These are phyloP conservation scores for Alternaria viburni DNA, from an alignment of 2,329 filamentous ascomycete genomes.

Conservation along the genomic window DNA sequence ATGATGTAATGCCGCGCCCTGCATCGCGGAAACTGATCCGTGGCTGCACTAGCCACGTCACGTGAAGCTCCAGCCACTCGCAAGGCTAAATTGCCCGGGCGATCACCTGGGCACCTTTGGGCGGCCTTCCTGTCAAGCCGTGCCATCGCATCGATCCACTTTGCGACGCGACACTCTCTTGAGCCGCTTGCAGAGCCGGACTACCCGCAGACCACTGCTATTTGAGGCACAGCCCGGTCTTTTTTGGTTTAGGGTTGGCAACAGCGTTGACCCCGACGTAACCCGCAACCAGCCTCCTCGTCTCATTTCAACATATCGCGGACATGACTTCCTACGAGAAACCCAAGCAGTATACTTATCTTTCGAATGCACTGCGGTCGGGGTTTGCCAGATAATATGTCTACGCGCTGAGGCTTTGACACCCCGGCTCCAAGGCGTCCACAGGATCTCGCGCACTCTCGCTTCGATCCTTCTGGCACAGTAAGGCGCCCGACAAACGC, in stretches of 20 bases:
- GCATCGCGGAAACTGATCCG: background rate
- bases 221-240: background rate
- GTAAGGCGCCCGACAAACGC: background rate
- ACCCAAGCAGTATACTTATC: background rate
- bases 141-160: background rate
- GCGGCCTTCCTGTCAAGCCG: background rate
- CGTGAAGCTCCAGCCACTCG: constrained; percentile 1
- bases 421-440: background rate
- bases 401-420: background rate
- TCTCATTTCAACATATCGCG: background rate
- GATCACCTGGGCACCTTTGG: background rate
- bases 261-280: background rate
- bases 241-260: background rate
- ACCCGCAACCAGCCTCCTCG: background rate
- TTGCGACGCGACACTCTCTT: background rate
- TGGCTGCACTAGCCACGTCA: constrained; percentile 1
- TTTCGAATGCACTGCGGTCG: background rate
- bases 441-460: background rate
- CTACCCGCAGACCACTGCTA: background rate
- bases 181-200: background rate
- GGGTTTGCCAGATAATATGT: background rate
- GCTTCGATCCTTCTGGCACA: background rate
- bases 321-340: background rate
- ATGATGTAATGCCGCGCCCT: constrained; percentile 8
- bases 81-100: background rate